Base-by-base conservation (phyloP, 768 basidiomycete genomes). In the Auriscalpium orientale region DNA sequence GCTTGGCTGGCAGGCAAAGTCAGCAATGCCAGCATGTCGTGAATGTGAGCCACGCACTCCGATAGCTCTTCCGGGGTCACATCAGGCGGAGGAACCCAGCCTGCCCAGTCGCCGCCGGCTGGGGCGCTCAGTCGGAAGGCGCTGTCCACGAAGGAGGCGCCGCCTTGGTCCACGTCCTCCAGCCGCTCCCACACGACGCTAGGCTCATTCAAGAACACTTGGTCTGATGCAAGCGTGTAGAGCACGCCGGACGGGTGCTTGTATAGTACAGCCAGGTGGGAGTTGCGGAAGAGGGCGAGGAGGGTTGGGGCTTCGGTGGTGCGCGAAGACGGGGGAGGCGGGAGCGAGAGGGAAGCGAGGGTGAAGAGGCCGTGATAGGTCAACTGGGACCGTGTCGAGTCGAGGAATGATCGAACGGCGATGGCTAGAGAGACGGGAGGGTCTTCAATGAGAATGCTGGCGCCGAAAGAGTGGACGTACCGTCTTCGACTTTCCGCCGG, bases 101-200 rank as follows among this genome's bases (percentile, higher is more conserved):
- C 87, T 0, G 89, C 87, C 61, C 84, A 88, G 63, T 93, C 90
- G 0, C 91, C 91, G 0, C 91, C 92, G 0, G 79, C 81, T 1
- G 91, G 89, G 46, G 73, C 82, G 8, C 87, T 73, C 11, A 68
- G 73, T 37, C 77, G 68, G 56, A 95, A 87, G 47, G 82, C 72
- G 0, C 82, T 79, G 66, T 94, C 91, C 20, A 88, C 88, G 64
- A 93, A 95, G 6, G 80, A 79, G 34, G 87, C 82, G 59, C 76
- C 84, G 2, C 81, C 78, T 1, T 91, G 91, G 57, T 95, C 92
- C 34, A 94, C 79, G 64, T 95, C 94, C 62, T 89, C 90, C 33
- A 97, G 72, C 18, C 86, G 82, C 70, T 97, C 94, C 94, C 94
- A 97, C 3, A 94, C 87, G 22, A 95, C 81, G 16, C 82, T 82